phyloP scores from a whole-genome alignment of 257 asterid genomes.

The Gardenia jasminoides region DNA sequence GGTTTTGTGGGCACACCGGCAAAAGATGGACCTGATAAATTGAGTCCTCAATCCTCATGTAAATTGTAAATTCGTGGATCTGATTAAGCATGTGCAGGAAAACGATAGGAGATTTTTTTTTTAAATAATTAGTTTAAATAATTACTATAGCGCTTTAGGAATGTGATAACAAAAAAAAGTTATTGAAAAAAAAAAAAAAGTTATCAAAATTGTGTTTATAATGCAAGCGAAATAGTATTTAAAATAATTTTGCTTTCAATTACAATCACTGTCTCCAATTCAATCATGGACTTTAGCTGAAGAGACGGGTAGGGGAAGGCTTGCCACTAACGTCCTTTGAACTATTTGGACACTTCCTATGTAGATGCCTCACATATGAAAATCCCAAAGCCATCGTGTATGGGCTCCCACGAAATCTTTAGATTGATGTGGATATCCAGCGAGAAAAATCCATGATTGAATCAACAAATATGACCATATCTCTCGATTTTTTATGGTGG shows the following conservation, averaged over 20 bases:
- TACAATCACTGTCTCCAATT: neutral
- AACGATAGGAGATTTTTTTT: too few species aligned
- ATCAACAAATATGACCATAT: neutral
- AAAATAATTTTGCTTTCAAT: too few species aligned
- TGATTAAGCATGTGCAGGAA: neutral
- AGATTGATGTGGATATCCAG: neutral
- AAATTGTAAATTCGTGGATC: neutral
- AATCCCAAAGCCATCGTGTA: neutral
- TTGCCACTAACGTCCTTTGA: neutral
- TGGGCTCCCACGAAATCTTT: constrained; percentile 27
- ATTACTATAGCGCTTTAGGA: too few species aligned
- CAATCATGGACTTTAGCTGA: neutral
- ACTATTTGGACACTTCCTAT: neutral
- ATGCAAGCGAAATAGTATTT: too few species aligned
- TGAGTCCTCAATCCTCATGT: neutral
- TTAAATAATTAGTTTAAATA: too few species aligned
- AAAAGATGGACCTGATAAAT: neutral
- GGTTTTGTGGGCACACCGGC: too few species aligned
- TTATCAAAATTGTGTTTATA: too few species aligned
- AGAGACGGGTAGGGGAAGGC: neutral
- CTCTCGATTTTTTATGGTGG: neutral
- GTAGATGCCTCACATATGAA: neutral
- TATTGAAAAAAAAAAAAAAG: too few species aligned
- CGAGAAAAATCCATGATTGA: constrained; percentile 5
- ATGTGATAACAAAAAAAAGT: too few species aligned